A percentile compares a stretch with the other conserved stretches of the same genome.
These are phyloP conservation scores for Parsonsia alboflavescens DNA, from an alignment of 257 asterid species.

Conservation along the genomic window DNA sequence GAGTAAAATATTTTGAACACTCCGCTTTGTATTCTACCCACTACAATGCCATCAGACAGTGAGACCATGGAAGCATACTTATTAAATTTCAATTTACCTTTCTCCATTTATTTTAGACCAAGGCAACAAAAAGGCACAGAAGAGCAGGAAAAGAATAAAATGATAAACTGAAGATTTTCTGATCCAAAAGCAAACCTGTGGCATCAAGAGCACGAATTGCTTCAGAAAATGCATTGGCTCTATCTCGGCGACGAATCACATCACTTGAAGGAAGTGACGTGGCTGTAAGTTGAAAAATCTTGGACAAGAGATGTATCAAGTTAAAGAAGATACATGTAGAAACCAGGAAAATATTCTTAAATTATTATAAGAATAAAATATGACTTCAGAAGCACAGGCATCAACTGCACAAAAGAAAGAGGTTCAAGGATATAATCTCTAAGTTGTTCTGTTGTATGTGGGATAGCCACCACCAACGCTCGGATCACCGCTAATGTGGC, in stretches of 20 bases:
- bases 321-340: constrained; percentile 29
- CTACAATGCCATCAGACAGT: not conserved
- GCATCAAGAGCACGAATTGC: constrained; percentile 99
- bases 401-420: constrained; percentile 7
- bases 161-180: not conserved
- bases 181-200: constrained; percentile 53
- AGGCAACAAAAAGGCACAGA: not conserved
- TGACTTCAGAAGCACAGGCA: not conserved
- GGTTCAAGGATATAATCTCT: constrained; percentile 90
- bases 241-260: constrained; percentile 61
- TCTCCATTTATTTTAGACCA: no score
- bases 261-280: constrained; percentile 66
- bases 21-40: not conserved
- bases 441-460: constrained; percentile 77
- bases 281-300: constrained; percentile 79
- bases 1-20: not conserved
- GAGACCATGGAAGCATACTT: not conserved
- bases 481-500: constrained; percentile 91
- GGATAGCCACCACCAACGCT: constrained; percentile 82
- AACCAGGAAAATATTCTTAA: not conserved
- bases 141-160: constrained; percentile 5
- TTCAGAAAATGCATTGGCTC: constrained; percentile 93
- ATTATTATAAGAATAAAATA: not conserved
- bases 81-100: not conserved
- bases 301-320: constrained; percentile 76